phyloP scores from a whole-genome alignment of 805 yeast species.

The Kregervanrija delftensis region DNA sequence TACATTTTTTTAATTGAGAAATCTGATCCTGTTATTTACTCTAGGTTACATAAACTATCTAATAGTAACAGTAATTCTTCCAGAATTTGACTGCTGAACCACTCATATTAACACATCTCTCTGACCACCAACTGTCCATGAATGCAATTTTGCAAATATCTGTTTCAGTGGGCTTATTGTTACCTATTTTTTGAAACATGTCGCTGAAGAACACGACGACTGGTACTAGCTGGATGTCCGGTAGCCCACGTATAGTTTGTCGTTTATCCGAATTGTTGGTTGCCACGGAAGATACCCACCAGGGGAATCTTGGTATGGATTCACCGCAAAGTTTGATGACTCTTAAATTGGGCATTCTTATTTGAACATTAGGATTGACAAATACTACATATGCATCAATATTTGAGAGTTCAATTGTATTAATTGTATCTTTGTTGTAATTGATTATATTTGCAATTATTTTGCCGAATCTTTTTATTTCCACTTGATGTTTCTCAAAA shows the following conservation, averaged over 20 bases:
- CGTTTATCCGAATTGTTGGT: conserved; percentile 10
- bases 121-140: conserved; percentile 13
- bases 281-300: conserved; percentile 21
- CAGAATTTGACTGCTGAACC: conserved; percentile 5
- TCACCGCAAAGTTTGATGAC: conserved; percentile 14
- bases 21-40: neutral
- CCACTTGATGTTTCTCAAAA: no score
- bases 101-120: neutral
- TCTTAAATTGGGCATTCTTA: conserved; percentile 9
- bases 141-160: conserved; percentile 14
- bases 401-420: conserved; percentile 15
- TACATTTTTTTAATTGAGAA: neutral
- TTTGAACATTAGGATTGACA: conserved; percentile 1
- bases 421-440: conserved; percentile 9
- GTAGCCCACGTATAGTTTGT: conserved; percentile 3
- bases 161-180: neutral
- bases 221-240: conserved; percentile 13
- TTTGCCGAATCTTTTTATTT: conserved; percentile 9
- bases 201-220: conserved; percentile 24
- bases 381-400: conserved; percentile 18
- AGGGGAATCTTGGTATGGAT: conserved; percentile 16
- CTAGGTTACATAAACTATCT: neutral
- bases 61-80: neutral
- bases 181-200: conserved; percentile 21
- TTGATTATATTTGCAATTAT: conserved; percentile 12